Evolutionary conservation across 2,329 filamentous ascomycete genomes (phyloP).

Genomic region (Hawksworthiomyces lignivorus): DNA sequence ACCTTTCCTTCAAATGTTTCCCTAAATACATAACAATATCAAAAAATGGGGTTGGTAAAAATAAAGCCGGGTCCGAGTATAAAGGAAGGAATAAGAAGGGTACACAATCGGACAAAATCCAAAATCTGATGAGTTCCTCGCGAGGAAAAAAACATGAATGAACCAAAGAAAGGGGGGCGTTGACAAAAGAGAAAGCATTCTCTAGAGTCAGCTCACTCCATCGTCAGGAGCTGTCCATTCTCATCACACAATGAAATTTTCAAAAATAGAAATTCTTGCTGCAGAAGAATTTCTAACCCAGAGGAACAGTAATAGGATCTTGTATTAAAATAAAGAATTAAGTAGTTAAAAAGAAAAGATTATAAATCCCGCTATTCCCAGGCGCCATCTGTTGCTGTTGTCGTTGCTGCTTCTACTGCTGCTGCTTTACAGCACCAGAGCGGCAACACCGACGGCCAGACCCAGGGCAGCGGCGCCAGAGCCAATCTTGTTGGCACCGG

Average conservation of each 20-base stretch:
- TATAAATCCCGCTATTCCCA: not conserved
- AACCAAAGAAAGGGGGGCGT: not conserved
- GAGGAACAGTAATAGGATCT: no score
- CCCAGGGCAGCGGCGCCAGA: slow-evolving; percentile 12
- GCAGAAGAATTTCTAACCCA: slow-evolving; percentile 7
- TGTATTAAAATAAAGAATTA: slow-evolving; percentile 1
- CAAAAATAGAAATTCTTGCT: slow-evolving; percentile 6
- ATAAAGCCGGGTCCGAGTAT: slow-evolving; percentile 6
- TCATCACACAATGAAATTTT: not conserved
- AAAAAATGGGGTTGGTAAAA: not conserved
- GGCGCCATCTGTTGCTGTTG: not conserved
- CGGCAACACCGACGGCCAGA: slow-evolving; percentile 14
- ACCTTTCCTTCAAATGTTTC: no score
- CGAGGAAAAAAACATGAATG: not conserved
- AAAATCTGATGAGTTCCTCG: not conserved
- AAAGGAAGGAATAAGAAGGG: slow-evolving; percentile 12
- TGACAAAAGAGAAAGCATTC: no score
- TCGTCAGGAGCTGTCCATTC: no score
- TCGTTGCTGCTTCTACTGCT: no score
- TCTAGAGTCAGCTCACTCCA: no score
- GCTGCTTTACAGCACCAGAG: slow-evolving; percentile 13
- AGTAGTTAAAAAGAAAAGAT: not conserved
- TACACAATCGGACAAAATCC: slow-evolving; percentile 4
- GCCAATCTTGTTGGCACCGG: slow-evolving; percentile 12
- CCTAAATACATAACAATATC: slow-evolving; percentile 1